Evolutionary conservation across 768 basidiomycete genomes (phyloP).

Genomic region (Amanita thiersii): DNA sequence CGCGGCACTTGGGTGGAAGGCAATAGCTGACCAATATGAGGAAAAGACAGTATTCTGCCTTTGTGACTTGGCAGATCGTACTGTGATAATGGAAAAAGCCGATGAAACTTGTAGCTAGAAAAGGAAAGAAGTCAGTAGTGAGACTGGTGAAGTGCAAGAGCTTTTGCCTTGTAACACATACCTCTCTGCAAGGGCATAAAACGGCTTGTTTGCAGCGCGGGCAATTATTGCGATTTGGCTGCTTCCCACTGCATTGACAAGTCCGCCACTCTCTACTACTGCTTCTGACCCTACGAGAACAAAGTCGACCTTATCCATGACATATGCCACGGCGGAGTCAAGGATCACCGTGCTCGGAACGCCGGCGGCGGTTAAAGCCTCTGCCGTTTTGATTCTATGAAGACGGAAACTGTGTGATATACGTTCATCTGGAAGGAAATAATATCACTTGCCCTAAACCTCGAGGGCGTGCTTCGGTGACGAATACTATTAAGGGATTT

Average conservation of each 20-base stretch:
- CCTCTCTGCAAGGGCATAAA: constrained; percentile 94
- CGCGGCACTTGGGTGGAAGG: constrained; percentile 17
- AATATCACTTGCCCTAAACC: constrained; percentile 65
- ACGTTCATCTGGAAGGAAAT: constrained; percentile 10
- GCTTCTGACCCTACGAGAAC: constrained; percentile 97
- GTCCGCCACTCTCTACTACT: constrained; percentile 92
- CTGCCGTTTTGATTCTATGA: constrained; percentile 82
- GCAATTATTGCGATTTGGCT: constrained; percentile 97
- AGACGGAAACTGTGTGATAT: constrained; percentile 13
- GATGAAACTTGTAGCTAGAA: constrained; percentile 91
- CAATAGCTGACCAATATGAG: constrained; percentile 27
- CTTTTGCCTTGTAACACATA: constrained; percentile 19
- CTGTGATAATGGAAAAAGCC: constrained; percentile 88
- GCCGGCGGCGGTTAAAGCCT: constrained; percentile 78
- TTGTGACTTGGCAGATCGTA: constrained; percentile 83
- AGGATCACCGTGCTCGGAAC: constrained; percentile 93
- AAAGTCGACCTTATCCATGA: constrained; percentile 94
- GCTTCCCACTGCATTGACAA: constrained; percentile 89
- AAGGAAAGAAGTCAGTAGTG: constrained; percentile 10
- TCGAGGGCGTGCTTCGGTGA: constrained; percentile 90
- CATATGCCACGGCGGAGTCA: constrained; percentile 94
- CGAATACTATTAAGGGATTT: constrained; percentile 62
- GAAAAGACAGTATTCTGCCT: constrained; percentile 66
- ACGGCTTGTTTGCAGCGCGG: constrained; percentile 88
- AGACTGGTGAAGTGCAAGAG: constrained; percentile 4